phyloP scores from a whole-genome alignment of 192 early-diverging fungal genomes.

The Entomortierella chlamydospora region DNA sequence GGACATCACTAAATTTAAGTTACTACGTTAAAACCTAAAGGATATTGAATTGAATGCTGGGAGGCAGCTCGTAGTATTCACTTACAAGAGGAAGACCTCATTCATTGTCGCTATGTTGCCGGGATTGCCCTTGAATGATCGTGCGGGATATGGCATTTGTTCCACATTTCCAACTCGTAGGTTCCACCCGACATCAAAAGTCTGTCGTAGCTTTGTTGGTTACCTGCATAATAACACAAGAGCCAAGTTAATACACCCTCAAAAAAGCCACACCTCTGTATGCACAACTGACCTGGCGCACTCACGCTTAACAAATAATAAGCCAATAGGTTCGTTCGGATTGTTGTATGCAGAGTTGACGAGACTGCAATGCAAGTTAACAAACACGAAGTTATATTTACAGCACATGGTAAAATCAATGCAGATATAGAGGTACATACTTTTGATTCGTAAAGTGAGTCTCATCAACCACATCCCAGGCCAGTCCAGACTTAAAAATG shows the following conservation, averaged over 20 bases:
- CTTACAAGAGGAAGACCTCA: conserved; percentile 50
- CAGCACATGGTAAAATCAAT: too few species aligned
- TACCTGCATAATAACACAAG: conserved; percentile 26
- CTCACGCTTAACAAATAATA: conserved; percentile 39
- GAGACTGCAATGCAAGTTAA: neutral
- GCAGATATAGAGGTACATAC: neutral
- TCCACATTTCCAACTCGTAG: conserved; percentile 28
- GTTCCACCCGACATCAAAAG: conserved; percentile 45
- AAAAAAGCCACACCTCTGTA: too few species aligned
- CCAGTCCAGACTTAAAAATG: conserved; percentile 13
- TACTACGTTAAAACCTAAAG: too few species aligned
- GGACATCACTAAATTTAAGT: conserved; percentile 25
- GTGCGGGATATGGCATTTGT: conserved; percentile 20
- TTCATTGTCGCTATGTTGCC: conserved; percentile 51
- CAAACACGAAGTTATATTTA: neutral
- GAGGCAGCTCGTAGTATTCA: neutral
- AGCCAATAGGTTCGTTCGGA: conserved; percentile 17
- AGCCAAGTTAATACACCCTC: too few species aligned
- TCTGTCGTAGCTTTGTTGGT: conserved; percentile 39
- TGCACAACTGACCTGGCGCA: neutral
- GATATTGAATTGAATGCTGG: too few species aligned
- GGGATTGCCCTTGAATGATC: conserved; percentile 45
- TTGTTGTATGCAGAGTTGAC: neutral
- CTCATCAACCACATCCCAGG: conserved; percentile 26
- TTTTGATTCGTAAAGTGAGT: conserved; percentile 6